Evolutionary conservation across 2,329 filamentous ascomycete species (phyloP).

Genomic region (Penicillium griseofulvum): DNA sequence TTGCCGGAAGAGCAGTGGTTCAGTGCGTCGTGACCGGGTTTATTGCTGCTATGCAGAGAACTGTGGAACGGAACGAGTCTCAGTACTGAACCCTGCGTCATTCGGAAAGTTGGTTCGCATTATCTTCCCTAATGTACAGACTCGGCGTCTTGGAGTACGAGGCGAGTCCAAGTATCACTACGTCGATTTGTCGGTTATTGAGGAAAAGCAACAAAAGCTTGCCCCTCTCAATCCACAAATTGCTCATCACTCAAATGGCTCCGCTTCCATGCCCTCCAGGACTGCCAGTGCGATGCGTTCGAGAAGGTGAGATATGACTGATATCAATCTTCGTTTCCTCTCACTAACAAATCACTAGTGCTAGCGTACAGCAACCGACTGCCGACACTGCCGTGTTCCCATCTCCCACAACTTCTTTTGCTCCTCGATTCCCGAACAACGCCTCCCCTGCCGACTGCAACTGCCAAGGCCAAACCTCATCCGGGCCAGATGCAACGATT

Average conservation of each 20-base stretch:
- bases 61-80: slow-evolving; percentile 89
- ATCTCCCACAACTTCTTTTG: slow-evolving; percentile 40
- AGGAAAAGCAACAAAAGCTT: slow-evolving; percentile 43
- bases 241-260: slow-evolving; percentile 19
- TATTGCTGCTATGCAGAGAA: slow-evolving; percentile 93
- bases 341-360: slow-evolving; percentile 23
- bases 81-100: slow-evolving; percentile 91
- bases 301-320: slow-evolving; percentile 27
- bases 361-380: slow-evolving; percentile 34
- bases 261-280: slow-evolving; percentile 22
- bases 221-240: slow-evolving; percentile 26
- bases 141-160: slow-evolving; percentile 82
- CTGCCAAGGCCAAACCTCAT: slow-evolving; percentile 29
- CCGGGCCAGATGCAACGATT: slow-evolving; percentile 31
- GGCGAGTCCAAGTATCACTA: slow-evolving; percentile 99
- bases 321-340: neutral
- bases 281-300: slow-evolving; percentile 28
- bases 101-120: slow-evolving; percentile 97
- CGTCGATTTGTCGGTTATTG: slow-evolving; percentile 49
- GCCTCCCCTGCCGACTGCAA: slow-evolving; percentile 24
- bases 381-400: slow-evolving; percentile 41
- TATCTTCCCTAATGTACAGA: slow-evolving; percentile 92
- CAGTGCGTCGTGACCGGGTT: slow-evolving; percentile 86
- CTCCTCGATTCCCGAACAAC: slow-evolving; percentile 30
- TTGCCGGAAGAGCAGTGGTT: slow-evolving; percentile 52